These are phyloP conservation scores for Dactylellina drechsleri DNA, from an alignment of 2,329 filamentous ascomycete species.

Conservation along the genomic window DNA sequence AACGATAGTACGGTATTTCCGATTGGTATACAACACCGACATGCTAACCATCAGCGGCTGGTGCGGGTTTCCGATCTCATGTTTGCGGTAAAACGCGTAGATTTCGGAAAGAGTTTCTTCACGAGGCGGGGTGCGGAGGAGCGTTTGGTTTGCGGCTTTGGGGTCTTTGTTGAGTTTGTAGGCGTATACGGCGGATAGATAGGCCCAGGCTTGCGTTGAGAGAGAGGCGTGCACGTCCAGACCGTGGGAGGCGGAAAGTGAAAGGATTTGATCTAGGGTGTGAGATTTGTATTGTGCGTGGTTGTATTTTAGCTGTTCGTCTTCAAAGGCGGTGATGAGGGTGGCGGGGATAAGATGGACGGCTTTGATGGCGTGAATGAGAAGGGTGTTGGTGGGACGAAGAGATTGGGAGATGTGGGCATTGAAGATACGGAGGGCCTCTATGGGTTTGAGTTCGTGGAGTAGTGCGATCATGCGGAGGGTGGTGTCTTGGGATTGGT, in stretches of 20 bases:
- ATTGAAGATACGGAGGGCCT: slow-evolving; percentile 37
- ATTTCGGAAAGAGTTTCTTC: slow-evolving; percentile 37
- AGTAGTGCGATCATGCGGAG: slow-evolving; percentile 43
- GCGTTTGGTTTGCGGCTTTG: slow-evolving; percentile 15
- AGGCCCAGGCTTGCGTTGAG: slow-evolving; percentile 28
- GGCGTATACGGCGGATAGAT: slow-evolving; percentile 36
- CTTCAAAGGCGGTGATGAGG: slow-evolving; percentile 3
- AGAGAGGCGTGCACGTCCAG: slow-evolving; percentile 32
- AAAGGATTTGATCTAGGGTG: slow-evolving; percentile 39
- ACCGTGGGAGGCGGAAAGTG: slow-evolving; percentile 30
- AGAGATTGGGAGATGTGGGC: slow-evolving; percentile 34
- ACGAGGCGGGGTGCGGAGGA: slow-evolving; percentile 10
- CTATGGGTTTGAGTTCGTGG: slow-evolving; percentile 42
- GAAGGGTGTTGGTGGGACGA: slow-evolving; percentile 33
- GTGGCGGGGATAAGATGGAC: slow-evolving; percentile 25
- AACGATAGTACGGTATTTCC: slow-evolving; percentile 52
- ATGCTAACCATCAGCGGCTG: slow-evolving; percentile 56
- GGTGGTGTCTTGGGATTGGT: slow-evolving; percentile 14
- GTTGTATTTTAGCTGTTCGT: slow-evolving; percentile 12
- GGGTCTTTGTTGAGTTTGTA: slow-evolving; percentile 25
- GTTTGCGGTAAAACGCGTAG: slow-evolving; percentile 55
- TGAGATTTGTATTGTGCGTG: slow-evolving; percentile 26
- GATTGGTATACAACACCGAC: slow-evolving; percentile 46
- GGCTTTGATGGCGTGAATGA: slow-evolving; percentile 41
- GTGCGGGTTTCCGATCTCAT: slow-evolving; percentile 55